A percentile compares a stretch with the other conserved stretches of the same genome.
These are phyloP conservation scores for Astraeus odoratus DNA, from an alignment of 768 basidiomycete species.

Conservation along the genomic window DNA sequence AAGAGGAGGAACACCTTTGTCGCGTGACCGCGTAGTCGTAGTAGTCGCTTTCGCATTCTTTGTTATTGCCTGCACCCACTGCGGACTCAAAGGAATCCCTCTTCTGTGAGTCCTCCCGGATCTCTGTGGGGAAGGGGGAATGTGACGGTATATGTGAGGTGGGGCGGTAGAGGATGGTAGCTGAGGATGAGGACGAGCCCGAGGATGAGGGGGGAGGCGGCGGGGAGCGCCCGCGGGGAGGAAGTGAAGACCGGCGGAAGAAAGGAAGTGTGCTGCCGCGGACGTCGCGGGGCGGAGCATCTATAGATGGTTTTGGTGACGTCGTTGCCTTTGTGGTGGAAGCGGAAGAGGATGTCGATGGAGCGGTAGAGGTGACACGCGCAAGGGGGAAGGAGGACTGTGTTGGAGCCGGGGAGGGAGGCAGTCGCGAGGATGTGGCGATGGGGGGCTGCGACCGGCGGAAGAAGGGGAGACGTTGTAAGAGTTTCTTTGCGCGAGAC, in stretches of 20 bases:
- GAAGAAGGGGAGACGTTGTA: conserved; percentile 17
- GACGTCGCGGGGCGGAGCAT: conserved; percentile 3
- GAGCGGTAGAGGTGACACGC: conserved; percentile 11
- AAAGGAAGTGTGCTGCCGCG: neutral
- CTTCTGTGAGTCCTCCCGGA: conserved; percentile 18
- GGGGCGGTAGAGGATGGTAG: neutral
- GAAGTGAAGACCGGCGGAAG: neutral
- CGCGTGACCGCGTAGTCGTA: neutral
- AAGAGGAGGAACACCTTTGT: conserved; percentile 12
- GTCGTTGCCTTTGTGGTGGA: conserved; percentile 11
- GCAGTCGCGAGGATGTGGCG: neutral
- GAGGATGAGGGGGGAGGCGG: conserved; percentile 1
- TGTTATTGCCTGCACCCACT: no score
- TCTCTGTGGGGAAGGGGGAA: neutral
- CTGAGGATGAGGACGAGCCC: neutral
- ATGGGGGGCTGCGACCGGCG: conserved; percentile 10
- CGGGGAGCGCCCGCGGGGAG: neutral
- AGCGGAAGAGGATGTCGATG: conserved; percentile 9
- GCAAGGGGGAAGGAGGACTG: conserved; percentile 7
- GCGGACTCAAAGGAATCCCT: neutral
- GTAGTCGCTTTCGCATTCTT: no score
- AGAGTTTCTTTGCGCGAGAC: conserved; percentile 8
- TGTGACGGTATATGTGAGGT: conserved; percentile 1
- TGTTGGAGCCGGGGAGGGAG: neutral
- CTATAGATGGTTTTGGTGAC: conserved; percentile 11